Conservation (phyloP, 2,329 filamentous ascomycete genomes). For the Scytalidium lignicola region DNA sequence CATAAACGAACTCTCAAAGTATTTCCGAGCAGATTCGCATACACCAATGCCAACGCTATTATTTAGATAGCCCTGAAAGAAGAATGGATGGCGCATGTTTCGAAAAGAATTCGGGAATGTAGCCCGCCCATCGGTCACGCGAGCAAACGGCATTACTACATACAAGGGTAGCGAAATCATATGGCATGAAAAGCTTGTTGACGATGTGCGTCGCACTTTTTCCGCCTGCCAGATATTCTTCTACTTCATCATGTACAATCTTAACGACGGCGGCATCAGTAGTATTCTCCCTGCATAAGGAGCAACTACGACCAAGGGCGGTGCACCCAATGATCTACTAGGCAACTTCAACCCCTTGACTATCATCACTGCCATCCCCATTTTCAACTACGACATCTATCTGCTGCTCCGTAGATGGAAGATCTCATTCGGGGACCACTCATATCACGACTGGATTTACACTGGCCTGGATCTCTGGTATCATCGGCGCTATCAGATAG, state of each 20-base stretch:
- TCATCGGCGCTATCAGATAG: too few species aligned
- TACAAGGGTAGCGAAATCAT: too few species aligned
- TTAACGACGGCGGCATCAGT: conserved; percentile 36
- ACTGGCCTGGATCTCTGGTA: too few species aligned
- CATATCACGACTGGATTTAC: too few species aligned
- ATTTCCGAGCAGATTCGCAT: conserved; percentile 60
- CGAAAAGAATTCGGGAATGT: too few species aligned
- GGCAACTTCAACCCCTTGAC: conserved; percentile 69
- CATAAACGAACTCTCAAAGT: conserved; percentile 50
- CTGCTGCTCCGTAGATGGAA: too few species aligned
- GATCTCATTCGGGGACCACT: too few species aligned
- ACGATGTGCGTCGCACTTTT: conserved; percentile 53
- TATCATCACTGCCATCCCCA: conserved; percentile 69
- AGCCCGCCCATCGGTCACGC: too few species aligned
- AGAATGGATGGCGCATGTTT: too few species aligned
- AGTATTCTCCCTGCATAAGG: conserved; percentile 42
- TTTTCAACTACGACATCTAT: too few species aligned
- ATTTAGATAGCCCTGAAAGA: too few species aligned
- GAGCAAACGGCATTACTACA: too few species aligned
- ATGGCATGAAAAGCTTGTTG: conserved; percentile 75
- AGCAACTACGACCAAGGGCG: conserved; percentile 52
- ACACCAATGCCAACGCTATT: conserved; percentile 52
- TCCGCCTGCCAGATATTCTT: conserved; percentile 61
- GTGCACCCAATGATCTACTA: conserved; percentile 70
- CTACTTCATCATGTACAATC: background rate